Conservation (phyloP, 1,284 basidiomycete species). For the Cutaneotrichosporon cavernicola region DNA sequence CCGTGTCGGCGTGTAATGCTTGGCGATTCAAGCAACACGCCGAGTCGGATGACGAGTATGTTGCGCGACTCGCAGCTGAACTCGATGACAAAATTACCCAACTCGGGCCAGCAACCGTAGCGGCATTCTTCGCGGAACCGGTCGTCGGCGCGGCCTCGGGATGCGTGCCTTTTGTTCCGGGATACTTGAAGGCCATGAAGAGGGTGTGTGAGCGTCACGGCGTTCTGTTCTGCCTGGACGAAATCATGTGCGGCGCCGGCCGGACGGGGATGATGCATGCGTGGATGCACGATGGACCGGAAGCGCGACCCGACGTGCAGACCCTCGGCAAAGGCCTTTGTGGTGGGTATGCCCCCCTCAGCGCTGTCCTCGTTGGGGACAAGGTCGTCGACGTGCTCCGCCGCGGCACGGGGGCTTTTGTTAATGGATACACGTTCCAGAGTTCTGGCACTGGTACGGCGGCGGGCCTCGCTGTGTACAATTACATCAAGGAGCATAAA, state of each 20-base stretch:
- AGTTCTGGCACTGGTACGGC: slow-evolving; percentile 72
- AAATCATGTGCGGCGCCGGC: slow-evolving; percentile 84
- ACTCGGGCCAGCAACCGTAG: slow-evolving; percentile 71
- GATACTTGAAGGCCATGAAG: slow-evolving; percentile 65
- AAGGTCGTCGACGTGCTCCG: slow-evolving; percentile 68
- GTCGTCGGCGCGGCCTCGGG: slow-evolving; percentile 76
- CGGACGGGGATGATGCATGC: slow-evolving; percentile 72
- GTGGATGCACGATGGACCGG: slow-evolving; percentile 69
- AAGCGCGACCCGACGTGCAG: slow-evolving; percentile 68
- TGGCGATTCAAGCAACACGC: slow-evolving; percentile 66
- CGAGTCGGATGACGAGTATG: slow-evolving; percentile 74
- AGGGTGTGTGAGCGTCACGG: slow-evolving; percentile 82
- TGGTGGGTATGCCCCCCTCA: slow-evolving; percentile 81
- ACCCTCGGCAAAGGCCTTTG: slow-evolving; percentile 81
- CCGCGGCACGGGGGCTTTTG: slow-evolving; percentile 59
- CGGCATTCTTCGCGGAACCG: slow-evolving; percentile 52
- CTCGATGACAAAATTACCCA: slow-evolving; percentile 77
- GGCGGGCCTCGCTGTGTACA: slow-evolving; percentile 68
- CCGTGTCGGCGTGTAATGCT: slow-evolving; percentile 67
- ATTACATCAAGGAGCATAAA: slow-evolving; percentile 25
- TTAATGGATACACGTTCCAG: slow-evolving; percentile 85
- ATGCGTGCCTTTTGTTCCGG: slow-evolving; percentile 38
- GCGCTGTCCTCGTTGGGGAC: slow-evolving; percentile 72
- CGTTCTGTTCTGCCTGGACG: slow-evolving; percentile 80
- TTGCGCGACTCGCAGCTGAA: slow-evolving; percentile 69